phyloP scores from a whole-genome alignment of 768 basidiomycete species.

The Russula dissimulans region DNA sequence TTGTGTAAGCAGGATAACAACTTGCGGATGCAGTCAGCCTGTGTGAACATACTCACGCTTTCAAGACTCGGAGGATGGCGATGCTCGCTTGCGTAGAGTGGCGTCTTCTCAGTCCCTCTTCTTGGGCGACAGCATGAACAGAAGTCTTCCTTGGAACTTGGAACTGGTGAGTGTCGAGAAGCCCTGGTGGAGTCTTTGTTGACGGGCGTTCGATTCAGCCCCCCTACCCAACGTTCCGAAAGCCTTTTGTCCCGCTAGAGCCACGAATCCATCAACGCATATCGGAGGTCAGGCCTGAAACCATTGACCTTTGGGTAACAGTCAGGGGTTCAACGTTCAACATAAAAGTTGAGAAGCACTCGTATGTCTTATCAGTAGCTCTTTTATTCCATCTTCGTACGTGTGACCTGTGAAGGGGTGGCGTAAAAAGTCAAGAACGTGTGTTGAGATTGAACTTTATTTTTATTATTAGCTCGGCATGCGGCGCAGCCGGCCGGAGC shows the following conservation, averaged over 20 bases:
- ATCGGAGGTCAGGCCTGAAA: not conserved
- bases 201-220: not conserved
- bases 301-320: too few relatives aligned
- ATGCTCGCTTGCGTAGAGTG: too few relatives aligned
- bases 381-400: too few relatives aligned
- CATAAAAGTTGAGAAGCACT: too few relatives aligned
- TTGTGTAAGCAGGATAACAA: not conserved
- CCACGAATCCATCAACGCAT: too few relatives aligned
- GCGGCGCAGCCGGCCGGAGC: not conserved
- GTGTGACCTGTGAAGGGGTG: not conserved
- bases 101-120: not conserved
- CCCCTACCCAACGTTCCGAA: not conserved
- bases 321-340: too few relatives aligned
- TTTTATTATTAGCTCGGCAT: not conserved
- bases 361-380: too few relatives aligned
- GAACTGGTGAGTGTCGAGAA: not conserved
- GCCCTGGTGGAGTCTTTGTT: not conserved
- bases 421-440: constrained; percentile 1
- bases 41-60: constrained; percentile 7
- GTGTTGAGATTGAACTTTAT: constrained; percentile 7
- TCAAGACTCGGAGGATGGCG: not conserved
- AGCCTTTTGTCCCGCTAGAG: not conserved
- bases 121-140: not conserved
- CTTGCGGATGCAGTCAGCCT: not conserved
- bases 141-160: constrained; percentile 2